Evolutionary conservation across 2,329 filamentous ascomycete genomes (phyloP).

Genomic region (Colletotrichum euphorbiae): DNA sequence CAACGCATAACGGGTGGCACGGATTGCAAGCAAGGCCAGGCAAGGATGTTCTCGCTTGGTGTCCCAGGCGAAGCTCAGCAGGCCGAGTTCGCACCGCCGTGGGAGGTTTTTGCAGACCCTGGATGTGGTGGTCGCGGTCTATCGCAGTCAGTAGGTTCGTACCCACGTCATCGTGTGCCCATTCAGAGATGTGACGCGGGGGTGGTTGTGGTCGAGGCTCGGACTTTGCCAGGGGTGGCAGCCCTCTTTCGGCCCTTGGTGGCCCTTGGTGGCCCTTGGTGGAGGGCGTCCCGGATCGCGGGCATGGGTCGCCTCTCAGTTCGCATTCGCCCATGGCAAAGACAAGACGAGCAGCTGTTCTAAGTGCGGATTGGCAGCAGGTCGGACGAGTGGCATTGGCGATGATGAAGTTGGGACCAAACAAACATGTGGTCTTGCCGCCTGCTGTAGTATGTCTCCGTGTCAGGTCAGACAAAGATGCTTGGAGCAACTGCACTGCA

Average conservation of each 20-base stretch:
- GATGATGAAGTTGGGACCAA: not conserved
- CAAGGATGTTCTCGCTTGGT: not conserved
- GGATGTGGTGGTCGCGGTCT: not conserved
- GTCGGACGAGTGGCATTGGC: not conserved
- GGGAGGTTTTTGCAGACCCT: not conserved
- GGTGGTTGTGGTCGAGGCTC: constrained; percentile 13
- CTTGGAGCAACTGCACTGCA: not conserved
- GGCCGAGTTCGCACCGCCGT: not conserved
- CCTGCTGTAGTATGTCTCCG: not conserved
- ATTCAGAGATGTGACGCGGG: too few species aligned
- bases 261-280: too few species aligned
- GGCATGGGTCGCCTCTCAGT: not conserved
- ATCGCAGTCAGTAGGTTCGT: not conserved
- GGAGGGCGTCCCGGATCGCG: constrained; percentile 2
- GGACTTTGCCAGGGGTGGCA: constrained; percentile 8
- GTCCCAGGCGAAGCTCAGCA: constrained; percentile 10
- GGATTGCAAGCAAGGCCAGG: not conserved
- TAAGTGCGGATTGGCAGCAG: not conserved
- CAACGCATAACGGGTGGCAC: constrained; percentile 18
- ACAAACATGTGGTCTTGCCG: not conserved
- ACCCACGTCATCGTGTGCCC: constrained; percentile 38
- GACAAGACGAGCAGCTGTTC: not conserved
- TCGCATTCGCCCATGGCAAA: constrained; percentile 12
- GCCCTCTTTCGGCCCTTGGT: too few species aligned
- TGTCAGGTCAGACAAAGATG: not conserved